Base-by-base conservation (phyloP, 108 stramenopile genomes). In the Skeletonema marinoi region DNA sequence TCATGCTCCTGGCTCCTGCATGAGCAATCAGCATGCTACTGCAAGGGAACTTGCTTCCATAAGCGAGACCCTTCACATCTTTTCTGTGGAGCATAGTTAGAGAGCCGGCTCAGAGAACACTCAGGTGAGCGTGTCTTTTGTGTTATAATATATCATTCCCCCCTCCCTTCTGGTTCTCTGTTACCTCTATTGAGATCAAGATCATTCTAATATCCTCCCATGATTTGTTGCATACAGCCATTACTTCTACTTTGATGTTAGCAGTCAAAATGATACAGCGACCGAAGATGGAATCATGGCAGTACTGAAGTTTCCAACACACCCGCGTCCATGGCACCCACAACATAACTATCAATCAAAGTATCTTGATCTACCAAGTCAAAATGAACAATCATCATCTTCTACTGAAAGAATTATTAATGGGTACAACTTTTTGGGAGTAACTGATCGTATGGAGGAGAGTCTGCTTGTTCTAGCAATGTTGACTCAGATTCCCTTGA, bases 401-500 rank as follows among this genome's bases (percentile, higher is more conserved):
- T 46, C 44, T 16, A 46, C 44, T 2, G 44, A 62, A 5, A 16
- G 44, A 5, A 62, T 62, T 62, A 62, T 88, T 1, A 30, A 74
- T 21, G 75, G 73, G 12, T 86, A 88, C 73, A 80, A 88, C 58
- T 88, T 88, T 71, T 74, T 88, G 61, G 88, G 65, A 13, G 60
- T 88, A 3, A 74, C 69, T 33, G 85, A 86, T 74, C 78, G 88
- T 32, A 63, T 88, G 50, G 82, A 86, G 46, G 87, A 88, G 65
- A 80, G 78, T 6, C 10, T 85, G 17, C 84, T 82, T 29, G 84
- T 61, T 12, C 36, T 88, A 30, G 16, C 46, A 30, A 39, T 88
- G 65, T 44, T 88, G 11, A 16, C 44, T 46, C 44, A n/a, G 44
- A 46, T n/a, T n/a, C n/a, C n/a, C n/a, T n/a, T n/a, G n/a, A n/a